Evolutionary conservation across 2,329 filamentous ascomycete species (phyloP).

Genomic region (Dactylonectria estremocensis): DNA sequence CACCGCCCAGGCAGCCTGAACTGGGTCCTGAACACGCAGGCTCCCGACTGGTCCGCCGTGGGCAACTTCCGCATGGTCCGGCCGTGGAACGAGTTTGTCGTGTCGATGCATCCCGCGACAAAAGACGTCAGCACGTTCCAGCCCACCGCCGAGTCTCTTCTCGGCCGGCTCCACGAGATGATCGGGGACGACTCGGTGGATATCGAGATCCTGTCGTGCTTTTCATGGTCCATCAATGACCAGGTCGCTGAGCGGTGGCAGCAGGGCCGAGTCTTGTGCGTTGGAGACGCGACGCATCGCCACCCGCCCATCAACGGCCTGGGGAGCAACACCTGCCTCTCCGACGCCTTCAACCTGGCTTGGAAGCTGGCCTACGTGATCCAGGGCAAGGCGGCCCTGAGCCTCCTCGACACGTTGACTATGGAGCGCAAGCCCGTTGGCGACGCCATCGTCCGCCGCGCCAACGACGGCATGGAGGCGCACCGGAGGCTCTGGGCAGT

Average conservation of each 20-base stretch:
- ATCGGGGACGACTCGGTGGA: constrained; percentile 66
- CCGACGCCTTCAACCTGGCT: constrained; percentile 64
- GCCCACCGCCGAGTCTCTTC: not conserved
- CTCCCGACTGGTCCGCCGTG: constrained; percentile 60
- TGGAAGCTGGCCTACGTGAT: constrained; percentile 64
- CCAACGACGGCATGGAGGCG: constrained; percentile 49
- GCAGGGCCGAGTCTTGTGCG: constrained; percentile 59
- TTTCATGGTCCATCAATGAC: constrained; percentile 70
- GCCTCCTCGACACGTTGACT: constrained; percentile 56
- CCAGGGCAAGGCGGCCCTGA: constrained; percentile 50
- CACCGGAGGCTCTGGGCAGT: constrained; percentile 57
- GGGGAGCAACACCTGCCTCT: constrained; percentile 66
- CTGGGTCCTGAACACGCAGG: constrained; percentile 67
- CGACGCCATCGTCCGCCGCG: constrained; percentile 53
- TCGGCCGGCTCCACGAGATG: constrained; percentile 57
- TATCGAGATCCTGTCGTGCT: constrained; percentile 62
- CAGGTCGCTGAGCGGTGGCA: constrained; percentile 66
- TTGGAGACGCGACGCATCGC: constrained; percentile 67
- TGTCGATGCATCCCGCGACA: constrained; percentile 49
- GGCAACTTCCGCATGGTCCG: constrained; percentile 68
- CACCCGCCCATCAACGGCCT: constrained; percentile 67
- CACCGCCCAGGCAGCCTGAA: constrained; percentile 68
- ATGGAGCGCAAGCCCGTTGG: constrained; percentile 61
- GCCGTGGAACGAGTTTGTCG: constrained; percentile 69
- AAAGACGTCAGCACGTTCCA: not conserved